These are phyloP conservation scores for Sporobolus alterniflorus DNA, from an alignment of 202 grass and related monocot species.

Conservation along the genomic window DNA sequence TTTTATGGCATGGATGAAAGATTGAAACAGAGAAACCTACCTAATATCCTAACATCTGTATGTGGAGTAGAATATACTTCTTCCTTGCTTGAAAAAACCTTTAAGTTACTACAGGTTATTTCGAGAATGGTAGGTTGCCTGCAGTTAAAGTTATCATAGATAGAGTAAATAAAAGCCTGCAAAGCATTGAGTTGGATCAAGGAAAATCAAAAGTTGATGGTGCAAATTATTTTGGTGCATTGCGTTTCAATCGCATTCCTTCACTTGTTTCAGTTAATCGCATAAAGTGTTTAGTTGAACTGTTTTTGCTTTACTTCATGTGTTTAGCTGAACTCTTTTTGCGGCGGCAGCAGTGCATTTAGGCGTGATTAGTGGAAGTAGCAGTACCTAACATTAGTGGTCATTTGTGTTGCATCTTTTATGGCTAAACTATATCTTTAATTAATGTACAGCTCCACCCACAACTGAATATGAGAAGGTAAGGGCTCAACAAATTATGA, in stretches of 20 bases:
- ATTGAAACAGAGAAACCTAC: slow-evolving; percentile 26
- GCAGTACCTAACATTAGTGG: too few species aligned
- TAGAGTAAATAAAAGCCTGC: neutral
- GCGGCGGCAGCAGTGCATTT: too few species aligned
- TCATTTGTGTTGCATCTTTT: too few species aligned
- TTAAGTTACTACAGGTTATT: neutral
- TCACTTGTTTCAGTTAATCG: slow-evolving; percentile 9
- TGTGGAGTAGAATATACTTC: neutral
- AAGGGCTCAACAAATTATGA: too few species aligned
- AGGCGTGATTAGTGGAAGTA: too few species aligned
- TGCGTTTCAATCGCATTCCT: neutral
- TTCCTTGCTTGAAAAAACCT: neutral
- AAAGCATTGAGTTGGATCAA: neutral
- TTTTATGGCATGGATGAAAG: too few species aligned
- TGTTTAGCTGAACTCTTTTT: too few species aligned
- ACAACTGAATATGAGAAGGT: too few species aligned
- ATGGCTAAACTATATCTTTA: too few species aligned
- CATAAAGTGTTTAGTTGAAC: too few species aligned
- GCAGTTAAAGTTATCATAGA: neutral
- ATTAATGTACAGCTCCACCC: too few species aligned
- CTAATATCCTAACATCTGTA: slow-evolving; percentile 18
- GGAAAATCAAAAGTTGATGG: neutral
- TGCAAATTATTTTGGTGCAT: neutral
- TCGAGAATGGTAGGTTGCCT: neutral
- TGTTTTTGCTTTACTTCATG: too few species aligned